Conservation (phyloP, 257 asterid genomes). For the Solanum virginianum region DNA sequence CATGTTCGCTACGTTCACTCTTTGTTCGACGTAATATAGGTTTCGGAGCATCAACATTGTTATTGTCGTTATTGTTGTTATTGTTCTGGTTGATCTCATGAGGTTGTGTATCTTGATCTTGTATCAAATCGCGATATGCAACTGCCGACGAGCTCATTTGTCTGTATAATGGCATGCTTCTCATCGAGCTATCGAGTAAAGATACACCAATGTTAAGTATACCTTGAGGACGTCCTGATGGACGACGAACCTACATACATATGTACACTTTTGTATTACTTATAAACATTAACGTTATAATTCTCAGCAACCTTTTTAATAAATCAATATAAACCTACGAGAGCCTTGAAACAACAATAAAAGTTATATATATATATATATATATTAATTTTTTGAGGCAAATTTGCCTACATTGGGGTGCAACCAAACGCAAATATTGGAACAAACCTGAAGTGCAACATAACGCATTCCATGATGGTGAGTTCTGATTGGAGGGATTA, state of each 20-base stretch:
- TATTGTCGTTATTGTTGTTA: not conserved
- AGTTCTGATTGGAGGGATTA: constrained; percentile 40
- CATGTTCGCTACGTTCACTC: constrained; percentile 55
- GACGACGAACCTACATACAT: constrained; percentile 54
- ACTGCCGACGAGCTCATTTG: constrained; percentile 24
- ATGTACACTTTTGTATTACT: not conserved
- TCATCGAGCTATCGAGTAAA: constrained; percentile 56
- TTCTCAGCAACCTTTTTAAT: too few relatives aligned
- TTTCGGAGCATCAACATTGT: constrained; percentile 1
- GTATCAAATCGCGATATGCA: constrained; percentile 39
- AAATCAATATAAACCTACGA: too few relatives aligned
- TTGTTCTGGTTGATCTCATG: not conserved
- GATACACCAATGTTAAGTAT: constrained; percentile 79
- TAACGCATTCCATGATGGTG: constrained; percentile 57
- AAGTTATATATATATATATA: too few relatives aligned
- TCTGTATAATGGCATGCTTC: constrained; percentile 60
- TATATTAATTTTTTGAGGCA: too few relatives aligned
- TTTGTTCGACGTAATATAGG: constrained; percentile 38
- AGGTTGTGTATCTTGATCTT: not conserved
- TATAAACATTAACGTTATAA: too few relatives aligned
- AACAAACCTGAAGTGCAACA: constrained; percentile 67
- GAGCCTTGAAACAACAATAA: too few relatives aligned
- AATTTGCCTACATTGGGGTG: too few relatives aligned
- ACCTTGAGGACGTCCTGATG: constrained; percentile 92
- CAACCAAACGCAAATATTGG: too few relatives aligned